Base-by-base conservation (phyloP, 2,329 filamentous ascomycete genomes). In the Cercospora zeae-maydis region DNA sequence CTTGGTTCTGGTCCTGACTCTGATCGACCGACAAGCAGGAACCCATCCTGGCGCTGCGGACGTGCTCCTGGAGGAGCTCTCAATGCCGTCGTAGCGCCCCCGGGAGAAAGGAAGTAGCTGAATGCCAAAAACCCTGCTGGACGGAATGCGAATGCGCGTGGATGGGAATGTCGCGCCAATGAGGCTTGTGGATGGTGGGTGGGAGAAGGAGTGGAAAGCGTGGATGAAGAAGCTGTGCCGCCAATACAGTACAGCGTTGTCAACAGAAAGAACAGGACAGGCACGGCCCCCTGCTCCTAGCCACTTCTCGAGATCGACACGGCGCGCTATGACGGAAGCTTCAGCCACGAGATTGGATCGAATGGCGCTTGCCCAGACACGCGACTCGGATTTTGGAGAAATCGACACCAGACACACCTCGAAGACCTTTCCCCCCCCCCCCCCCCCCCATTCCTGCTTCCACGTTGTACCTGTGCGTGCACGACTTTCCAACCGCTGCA, bases 1-100 rank as follows among this genome's bases (percentile, higher is more conserved):
- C 72, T 24, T 73, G 61, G 24, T 72, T 74, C 63, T 57, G 30
- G 55, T 72, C 70, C 60, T 65, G 55, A 63, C 60, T 71, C 45
- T 64, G 59, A 36, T 59, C 61, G 3, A 49, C 24, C 19, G 27
- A 36, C 30, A 59, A 52, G 57, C 57, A 59, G 34, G 57, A 33
- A 39, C 57, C 57, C 57, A 59, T 59, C 21, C 16, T 49, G 9
- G 30, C 57, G 57, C 42, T 45, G 27, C 42, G 8, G 42, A 27
- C 21, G 30, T 36, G 57, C 57, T 59, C 57, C 45, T 49, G 30
- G 19, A 51, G 57, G 57, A 59, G 57, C 57, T n/a, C 16, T 51
- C 42, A 53, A 37, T 52, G 45, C 31, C 47, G 57, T 53, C 31
- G 45, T 36, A 21, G 45, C 57, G 30, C 57, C n/a, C n/a, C 27